Base-by-base conservation (phyloP, 2,329 filamentous ascomycete genomes). In the Aspergillus transmontanensis region DNA sequence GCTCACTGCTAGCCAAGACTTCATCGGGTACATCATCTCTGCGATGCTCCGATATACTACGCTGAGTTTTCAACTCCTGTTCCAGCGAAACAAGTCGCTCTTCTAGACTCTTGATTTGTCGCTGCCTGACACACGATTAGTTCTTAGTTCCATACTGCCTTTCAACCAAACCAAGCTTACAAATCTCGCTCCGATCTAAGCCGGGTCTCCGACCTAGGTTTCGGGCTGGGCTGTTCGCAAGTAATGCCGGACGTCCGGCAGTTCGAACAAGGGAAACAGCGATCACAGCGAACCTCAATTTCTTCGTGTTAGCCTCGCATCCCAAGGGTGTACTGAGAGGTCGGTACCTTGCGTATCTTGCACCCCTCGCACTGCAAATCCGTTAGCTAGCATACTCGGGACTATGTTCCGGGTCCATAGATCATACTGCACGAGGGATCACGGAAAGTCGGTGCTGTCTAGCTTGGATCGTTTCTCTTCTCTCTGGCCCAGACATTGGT, bases 351-450 rank as follows among this genome's bases (percentile, higher is more conserved):
- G 48, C 69, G 69, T 32, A 65, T 60, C 48, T 61, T 64, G 28
- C 67, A 68, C 54, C 60, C 69, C 59, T 71, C 69, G 39, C 69
- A 71, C 69, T 71, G 43, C 12, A 51, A 57, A 51, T 32, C 21
- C 14, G 36, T 43, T 48, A 57, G 50, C 46, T 50, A 50, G 4
- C 28, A 9, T 50, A 26, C 21, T 41, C 23, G 19, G 26, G 10
- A 43, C 19, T 5, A 34, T 21, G 5, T 12, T 19, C 3, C n/a
- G 4, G 36, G 6, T 34, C 6, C 50, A 48, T 28, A 6, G 4
- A 9, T 41, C 66, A 32, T 68, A 64, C 71, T 57, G 64, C 68
- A 68, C 61, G 61, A n/a, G 58, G 68, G 51, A 64, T 67, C 56
- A 57, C 66, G 16, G 56, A 61, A 14, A 69, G 59, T 14, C 66